Percentiles rank a stretch among this genome's conserved stretches.
Evolutionary conservation across 345 rosid species (phyloP).

Genomic region (Euphorbia lathyris): DNA sequence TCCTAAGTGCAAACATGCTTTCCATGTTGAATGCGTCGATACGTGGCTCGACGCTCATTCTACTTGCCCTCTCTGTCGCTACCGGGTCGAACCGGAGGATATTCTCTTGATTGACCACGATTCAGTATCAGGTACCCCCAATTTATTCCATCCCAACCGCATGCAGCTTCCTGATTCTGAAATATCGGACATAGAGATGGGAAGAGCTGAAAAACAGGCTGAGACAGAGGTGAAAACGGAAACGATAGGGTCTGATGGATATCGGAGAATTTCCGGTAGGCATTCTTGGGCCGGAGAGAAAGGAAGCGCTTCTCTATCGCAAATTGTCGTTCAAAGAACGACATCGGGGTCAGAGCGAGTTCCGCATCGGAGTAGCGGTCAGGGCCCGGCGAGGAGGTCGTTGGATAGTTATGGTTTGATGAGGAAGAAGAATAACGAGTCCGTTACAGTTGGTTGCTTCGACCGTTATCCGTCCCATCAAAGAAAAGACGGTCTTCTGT

Average conservation of each 20-base stretch:
- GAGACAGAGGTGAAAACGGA: neutral
- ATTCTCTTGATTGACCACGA: constrained; percentile 49
- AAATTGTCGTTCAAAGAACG: constrained; percentile 3
- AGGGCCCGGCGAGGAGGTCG: constrained; percentile 40
- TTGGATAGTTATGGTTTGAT: constrained; percentile 39
- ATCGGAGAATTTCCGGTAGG: constrained; percentile 55
- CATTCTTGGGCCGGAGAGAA: constrained; percentile 73
- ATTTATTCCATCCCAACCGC: constrained; percentile 17
- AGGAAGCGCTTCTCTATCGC: constrained; percentile 2
- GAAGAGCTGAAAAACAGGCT: constrained; percentile 6
- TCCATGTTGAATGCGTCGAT: constrained; percentile 90
- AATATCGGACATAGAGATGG: neutral
- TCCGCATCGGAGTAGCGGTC: neutral
- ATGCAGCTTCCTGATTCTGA: constrained; percentile 9
- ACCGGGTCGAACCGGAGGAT: constrained; percentile 90
- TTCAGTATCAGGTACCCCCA: neutral
- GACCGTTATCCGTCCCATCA: constrained; percentile 31
- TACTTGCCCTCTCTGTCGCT: constrained; percentile 91
- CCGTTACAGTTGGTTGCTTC: constrained; percentile 44
- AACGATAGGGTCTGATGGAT: neutral
- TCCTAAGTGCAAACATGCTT: constrained; percentile 91
- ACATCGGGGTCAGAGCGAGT: neutral
- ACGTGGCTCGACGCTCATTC: constrained; percentile 97
- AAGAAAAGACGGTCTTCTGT: constrained; percentile 63
- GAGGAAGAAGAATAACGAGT: constrained; percentile 22